phyloP scores from a whole-genome alignment of 495 filamentous ascomycete genomes.

The Daldinia grandis region DNA sequence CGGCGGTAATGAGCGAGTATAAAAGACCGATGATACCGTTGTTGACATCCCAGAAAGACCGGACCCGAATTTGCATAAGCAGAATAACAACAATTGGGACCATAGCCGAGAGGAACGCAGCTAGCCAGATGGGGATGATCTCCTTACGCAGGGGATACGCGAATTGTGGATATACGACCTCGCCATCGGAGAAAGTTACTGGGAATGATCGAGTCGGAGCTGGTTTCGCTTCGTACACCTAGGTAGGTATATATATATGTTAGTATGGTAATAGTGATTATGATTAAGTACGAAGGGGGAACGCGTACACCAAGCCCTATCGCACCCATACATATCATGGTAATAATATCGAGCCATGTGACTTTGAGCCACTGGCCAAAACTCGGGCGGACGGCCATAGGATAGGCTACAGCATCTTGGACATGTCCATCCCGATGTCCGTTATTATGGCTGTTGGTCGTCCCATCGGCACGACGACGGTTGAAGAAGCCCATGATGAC shows the following conservation, averaged over 20 bases:
- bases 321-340: conserved; percentile 64
- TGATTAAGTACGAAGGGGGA: background rate
- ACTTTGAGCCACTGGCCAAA: conserved; percentile 66
- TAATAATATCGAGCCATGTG: conserved; percentile 66
- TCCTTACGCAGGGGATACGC: conserved; percentile 69
- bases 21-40: conserved; percentile 68
- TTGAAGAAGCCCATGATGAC: conserved; percentile 44
- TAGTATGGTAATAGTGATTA: background rate
- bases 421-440: conserved; percentile 20
- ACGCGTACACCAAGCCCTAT: conserved; percentile 65
- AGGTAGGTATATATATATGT: conserved; percentile 18
- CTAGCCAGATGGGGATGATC: conserved; percentile 67
- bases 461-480: conserved; percentile 32
- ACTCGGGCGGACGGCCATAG: conserved; percentile 53
- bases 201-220: conserved; percentile 66
- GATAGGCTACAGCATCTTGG: conserved; percentile 39
- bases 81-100: conserved; percentile 67
- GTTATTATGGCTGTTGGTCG: conserved; percentile 11
- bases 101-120: conserved; percentile 63
- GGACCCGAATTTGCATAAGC: conserved; percentile 65
- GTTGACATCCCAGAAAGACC: conserved; percentile 73
- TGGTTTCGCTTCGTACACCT: conserved; percentile 66
- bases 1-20: conserved; percentile 66
- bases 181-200: conserved; percentile 64
- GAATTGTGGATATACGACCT: conserved; percentile 67